Conservation (phyloP, 371 early-diverging fungal genomes). For the Phascolomyces articulosus region DNA sequence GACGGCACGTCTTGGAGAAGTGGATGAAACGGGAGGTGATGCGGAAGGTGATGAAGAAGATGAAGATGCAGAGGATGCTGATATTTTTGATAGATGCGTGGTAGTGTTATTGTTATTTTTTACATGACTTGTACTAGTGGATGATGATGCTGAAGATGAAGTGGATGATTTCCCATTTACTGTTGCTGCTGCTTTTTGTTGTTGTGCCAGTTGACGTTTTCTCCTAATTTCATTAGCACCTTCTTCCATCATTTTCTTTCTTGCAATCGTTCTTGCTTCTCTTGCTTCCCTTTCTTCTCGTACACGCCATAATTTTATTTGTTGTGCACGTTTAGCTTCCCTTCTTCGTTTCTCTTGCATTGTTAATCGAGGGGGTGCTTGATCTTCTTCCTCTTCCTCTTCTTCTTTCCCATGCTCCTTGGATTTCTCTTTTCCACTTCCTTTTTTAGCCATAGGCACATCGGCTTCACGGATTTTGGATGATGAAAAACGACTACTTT, state of each 20-base stretch:
- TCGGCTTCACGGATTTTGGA: slow-evolving; percentile 13
- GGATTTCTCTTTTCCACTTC: neutral
- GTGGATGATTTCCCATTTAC: neutral
- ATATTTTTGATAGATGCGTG: no score
- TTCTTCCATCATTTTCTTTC: slow-evolving; percentile 27
- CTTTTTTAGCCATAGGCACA: slow-evolving; percentile 11
- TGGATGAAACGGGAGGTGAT: neutral
- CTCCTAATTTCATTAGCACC: neutral
- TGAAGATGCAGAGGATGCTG: neutral
- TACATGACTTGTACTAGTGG: no score
- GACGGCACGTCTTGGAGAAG: slow-evolving; percentile 24
- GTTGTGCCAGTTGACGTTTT: neutral
- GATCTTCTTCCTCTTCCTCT: slow-evolving; percentile 26
- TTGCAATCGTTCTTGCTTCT: slow-evolving; percentile 27
- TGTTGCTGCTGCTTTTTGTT: slow-evolving; percentile 1
- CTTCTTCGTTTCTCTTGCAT: slow-evolving; percentile 37
- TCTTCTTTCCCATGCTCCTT: neutral
- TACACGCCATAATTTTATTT: slow-evolving; percentile 47
- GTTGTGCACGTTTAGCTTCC: slow-evolving; percentile 41
- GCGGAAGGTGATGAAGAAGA: neutral
- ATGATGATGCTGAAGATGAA: neutral
- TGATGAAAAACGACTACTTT: neutral
- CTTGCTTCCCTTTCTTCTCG: slow-evolving; percentile 49
- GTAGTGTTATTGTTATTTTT: no score
- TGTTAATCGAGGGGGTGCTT: slow-evolving; percentile 30